These are phyloP conservation scores for Gymnopilus junonius DNA, from an alignment of 768 basidiomycete species.

Conservation along the genomic window DNA sequence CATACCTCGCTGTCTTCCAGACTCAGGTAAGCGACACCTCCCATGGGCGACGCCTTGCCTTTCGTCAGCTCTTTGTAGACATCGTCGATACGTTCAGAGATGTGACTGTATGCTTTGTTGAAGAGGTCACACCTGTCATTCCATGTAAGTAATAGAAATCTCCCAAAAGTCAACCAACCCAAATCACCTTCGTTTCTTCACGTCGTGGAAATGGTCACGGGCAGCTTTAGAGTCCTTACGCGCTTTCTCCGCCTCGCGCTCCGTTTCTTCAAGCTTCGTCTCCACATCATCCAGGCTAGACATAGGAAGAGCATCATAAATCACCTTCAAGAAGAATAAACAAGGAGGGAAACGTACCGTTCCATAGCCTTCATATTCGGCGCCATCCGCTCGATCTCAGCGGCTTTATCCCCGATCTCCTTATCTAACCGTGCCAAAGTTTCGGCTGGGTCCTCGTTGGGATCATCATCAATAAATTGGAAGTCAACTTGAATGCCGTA, in stretches of 20 bases:
- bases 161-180: slow-evolving; percentile 19
- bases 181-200: slow-evolving; percentile 78
- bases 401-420: slow-evolving; percentile 66
- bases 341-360: slow-evolving; percentile 49
- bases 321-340: not conserved
- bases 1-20: slow-evolving; percentile 93
- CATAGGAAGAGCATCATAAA: slow-evolving; percentile 1
- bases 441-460: slow-evolving; percentile 67
- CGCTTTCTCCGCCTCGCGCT: slow-evolving; percentile 91
- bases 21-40: slow-evolving; percentile 95
- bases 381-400: slow-evolving; percentile 91
- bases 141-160: not conserved
- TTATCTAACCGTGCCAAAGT: slow-evolving; percentile 75
- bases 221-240: slow-evolving; percentile 88
- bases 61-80: slow-evolving; percentile 99
- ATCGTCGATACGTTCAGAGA: slow-evolving; percentile 91
- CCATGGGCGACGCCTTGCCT: slow-evolving; percentile 91
- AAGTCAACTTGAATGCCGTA: slow-evolving; percentile 94
- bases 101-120: slow-evolving; percentile 96
- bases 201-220: slow-evolving; percentile 89
- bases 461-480: slow-evolving; percentile 72
- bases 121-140: slow-evolving; percentile 71
- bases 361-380: slow-evolving; percentile 98
- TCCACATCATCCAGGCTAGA: slow-evolving; percentile 82
- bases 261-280: slow-evolving; percentile 82